A percentile compares a stretch with the other conserved stretches of the same genome.
Evolutionary conservation across 75 land plant species (phyloP).

Genomic region (Pinus albicaulis): DNA sequence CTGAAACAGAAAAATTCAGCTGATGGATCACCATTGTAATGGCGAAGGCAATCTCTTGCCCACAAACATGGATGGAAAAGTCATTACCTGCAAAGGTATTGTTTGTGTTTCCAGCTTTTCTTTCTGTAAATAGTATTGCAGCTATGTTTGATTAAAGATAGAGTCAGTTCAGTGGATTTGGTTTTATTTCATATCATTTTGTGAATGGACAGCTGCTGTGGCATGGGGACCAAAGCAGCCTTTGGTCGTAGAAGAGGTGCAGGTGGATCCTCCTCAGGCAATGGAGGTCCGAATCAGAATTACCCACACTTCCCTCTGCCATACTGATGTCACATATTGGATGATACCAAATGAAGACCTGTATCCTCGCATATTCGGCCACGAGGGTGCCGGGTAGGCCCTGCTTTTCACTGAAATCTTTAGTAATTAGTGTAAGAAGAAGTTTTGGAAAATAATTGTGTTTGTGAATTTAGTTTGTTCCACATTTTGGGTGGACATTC

Average conservation of each 20-base stretch:
- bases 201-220: constrained; percentile 53
- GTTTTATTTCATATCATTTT: too few species aligned
- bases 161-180: too few species aligned
- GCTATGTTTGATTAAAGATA: not conserved
- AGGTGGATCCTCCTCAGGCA: constrained; percentile 70
- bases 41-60: not conserved
- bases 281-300: constrained; percentile 77
- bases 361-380: constrained; percentile 84
- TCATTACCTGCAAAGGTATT: constrained; percentile 47
- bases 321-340: constrained; percentile 78
- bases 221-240: constrained; percentile 58
- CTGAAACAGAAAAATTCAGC: too few species aligned
- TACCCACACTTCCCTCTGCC: constrained; percentile 67
- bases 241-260: constrained; percentile 22
- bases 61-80: constrained; percentile 7
- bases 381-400: constrained; percentile 81
- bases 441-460: too few species aligned
- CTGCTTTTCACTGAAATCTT: not conserved
- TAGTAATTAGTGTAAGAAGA: too few species aligned
- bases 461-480: too few species aligned
- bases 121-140: not conserved
- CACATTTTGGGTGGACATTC: too few species aligned
- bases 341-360: constrained; percentile 23
- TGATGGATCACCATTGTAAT: too few species aligned
- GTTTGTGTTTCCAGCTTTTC: not conserved